A percentile compares a stretch with the other conserved stretches of the same genome.
phyloP scores from a whole-genome alignment of 306 rosid species.

The Quercus ilex region DNA sequence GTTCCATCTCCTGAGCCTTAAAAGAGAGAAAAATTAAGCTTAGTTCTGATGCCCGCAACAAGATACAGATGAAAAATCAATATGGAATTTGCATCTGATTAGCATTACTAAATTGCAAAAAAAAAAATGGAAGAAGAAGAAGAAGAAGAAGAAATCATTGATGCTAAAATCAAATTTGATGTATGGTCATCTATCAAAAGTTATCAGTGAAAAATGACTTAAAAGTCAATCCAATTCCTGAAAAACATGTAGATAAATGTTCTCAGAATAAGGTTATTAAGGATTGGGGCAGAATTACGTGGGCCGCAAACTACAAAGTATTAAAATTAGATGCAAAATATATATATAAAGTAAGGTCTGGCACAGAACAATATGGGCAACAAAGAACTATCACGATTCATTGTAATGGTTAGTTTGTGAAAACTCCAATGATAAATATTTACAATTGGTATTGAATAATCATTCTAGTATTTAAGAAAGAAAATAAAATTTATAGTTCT shows the following conservation, averaged over 20 bases:
- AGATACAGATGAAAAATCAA: neutral
- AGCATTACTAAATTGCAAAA: neutral
- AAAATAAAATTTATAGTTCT: neutral
- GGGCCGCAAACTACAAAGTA: neutral
- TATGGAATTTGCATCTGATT: neutral
- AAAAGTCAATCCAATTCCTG: neutral
- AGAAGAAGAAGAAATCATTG: neutral
- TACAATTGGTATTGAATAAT: neutral
- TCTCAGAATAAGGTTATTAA: neutral
- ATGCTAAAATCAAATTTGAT: neutral
- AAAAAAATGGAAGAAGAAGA: neutral
- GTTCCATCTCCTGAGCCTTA: slow-evolving; percentile 89
- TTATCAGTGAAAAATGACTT: neutral
- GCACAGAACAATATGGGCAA: neutral
- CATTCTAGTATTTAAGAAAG: neutral
- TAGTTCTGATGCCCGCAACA: neutral
- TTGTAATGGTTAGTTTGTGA: neutral
- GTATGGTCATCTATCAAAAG: neutral
- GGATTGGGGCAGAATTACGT: neutral
- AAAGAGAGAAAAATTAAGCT: slow-evolving; percentile 3
- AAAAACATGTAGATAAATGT: neutral
- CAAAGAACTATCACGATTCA: neutral
- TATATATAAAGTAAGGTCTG: neutral
- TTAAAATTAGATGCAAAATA: neutral
- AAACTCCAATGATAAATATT: neutral